Evolutionary conservation across 2,329 filamentous ascomycete species (phyloP), one percentile per base, ranked within the genome.

Genomic region (Pseudopyricularia javanii): DNA sequence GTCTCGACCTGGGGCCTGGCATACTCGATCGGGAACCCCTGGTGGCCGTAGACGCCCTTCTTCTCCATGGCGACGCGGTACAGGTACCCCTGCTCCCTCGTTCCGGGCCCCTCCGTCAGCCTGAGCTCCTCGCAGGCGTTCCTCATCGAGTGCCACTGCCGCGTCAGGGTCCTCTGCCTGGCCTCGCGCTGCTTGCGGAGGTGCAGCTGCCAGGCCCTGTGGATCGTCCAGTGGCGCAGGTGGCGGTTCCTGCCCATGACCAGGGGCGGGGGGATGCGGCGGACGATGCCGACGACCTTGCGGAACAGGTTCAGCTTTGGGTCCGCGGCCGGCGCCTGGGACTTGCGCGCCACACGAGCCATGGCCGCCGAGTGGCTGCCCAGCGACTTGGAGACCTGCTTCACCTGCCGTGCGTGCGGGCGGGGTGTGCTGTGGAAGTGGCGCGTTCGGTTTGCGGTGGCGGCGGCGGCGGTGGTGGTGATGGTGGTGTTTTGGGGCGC

Each of bases 191-290:
- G 77, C 65, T 86, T 79, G 60, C 83, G 78, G 61, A 84, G 82
- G 70, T 85, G 86, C 30, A 97, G 76, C 62, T 88, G 78, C 89
- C 91, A 97, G 22, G 91, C 91, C 61, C 93, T 90, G 75, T 97
- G 91, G 69, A 98, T 97, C 51, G 93, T 97, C 93, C 93, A 98
- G 76, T 98, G 93, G 48, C 93, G 88, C 58, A 98, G 82, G 69
- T 83, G 80, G 54, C 93, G 84, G 68, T 86, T 86, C 61, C 91
- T 89, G 40, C 82, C 89, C 79, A 97, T 91, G 62, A 89, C 86
- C 58, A 98, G 80, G 1, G 93, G 91, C 0, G 79, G 71, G 5
- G 77, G 78, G 1, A 64, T 62, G 33, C 61, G 61, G 35, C 56
- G 61, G 20, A 65, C 61, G 47, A 64, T 58, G 52, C 62, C 60